A percentile compares a stretch with the other conserved stretches of the same genome.
phyloP scores from a whole-genome alignment of 768 basidiomycete genomes.

The Holtermannia corniformis region DNA sequence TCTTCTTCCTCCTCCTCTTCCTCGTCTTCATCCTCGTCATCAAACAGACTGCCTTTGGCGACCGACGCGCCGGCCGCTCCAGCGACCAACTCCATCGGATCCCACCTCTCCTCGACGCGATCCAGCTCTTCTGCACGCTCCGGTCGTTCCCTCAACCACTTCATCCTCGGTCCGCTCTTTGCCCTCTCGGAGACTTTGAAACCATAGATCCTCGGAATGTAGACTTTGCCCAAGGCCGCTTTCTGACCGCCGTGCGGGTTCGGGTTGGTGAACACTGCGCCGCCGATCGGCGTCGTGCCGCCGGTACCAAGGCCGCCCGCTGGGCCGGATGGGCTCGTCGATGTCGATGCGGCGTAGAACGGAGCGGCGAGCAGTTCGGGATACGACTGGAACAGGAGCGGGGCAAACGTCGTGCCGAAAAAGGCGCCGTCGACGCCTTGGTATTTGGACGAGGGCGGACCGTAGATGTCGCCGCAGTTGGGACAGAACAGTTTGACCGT shows the following conservation, averaged over 20 bases:
- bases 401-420: slow-evolving; percentile 98
- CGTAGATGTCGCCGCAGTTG: slow-evolving; percentile 94
- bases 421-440: slow-evolving; percentile 96
- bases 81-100: slow-evolving; percentile 3
- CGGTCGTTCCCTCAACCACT: slow-evolving; percentile 84
- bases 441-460: slow-evolving; percentile 88
- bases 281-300: slow-evolving; percentile 16
- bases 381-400: slow-evolving; percentile 96
- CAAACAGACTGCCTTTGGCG: slow-evolving; percentile 33
- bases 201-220: slow-evolving; percentile 87
- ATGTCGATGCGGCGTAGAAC: slow-evolving; percentile 55
- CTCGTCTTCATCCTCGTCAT: slow-evolving; percentile 26
- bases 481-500: slow-evolving; percentile 98
- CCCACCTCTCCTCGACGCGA: slow-evolving; percentile 52
- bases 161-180: slow-evolving; percentile 91
- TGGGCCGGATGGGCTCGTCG: slow-evolving; percentile 8
- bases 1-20: slow-evolving; percentile 4
- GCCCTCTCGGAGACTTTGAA: slow-evolving; percentile 95
- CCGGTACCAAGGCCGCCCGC: slow-evolving; percentile 1
- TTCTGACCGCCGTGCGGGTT: slow-evolving; percentile 64
- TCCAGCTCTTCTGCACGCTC: slow-evolving; percentile 70
- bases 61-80: slow-evolving; percentile 1
- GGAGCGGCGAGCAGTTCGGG: slow-evolving; percentile 89
- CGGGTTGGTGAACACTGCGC: slow-evolving; percentile 65
- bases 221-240: slow-evolving; percentile 73